These are phyloP conservation scores for Aspergillus ellipticus DNA, from an alignment of 495 filamentous ascomycete species.

Conservation along the genomic window DNA sequence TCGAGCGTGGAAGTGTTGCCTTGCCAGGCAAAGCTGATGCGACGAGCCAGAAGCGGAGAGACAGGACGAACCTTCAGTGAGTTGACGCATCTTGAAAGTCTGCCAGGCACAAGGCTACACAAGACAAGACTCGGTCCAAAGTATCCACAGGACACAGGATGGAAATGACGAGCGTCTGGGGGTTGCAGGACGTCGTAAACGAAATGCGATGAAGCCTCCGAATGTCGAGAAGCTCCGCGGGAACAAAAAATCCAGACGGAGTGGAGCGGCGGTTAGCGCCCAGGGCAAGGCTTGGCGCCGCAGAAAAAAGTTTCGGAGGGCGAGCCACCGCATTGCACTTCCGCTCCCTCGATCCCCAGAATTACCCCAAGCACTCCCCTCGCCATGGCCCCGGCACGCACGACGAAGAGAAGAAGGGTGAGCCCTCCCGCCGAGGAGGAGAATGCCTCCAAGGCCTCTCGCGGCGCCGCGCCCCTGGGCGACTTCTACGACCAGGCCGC, in stretches of 20 bases:
- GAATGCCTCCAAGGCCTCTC: conserved; percentile 30
- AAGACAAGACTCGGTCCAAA: too few species aligned
- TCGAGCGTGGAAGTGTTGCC: too few species aligned
- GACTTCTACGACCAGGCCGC: conserved; percentile 42
- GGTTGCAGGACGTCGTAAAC: neutral
- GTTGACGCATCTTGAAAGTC: conserved; percentile 58
- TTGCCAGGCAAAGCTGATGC: too few species aligned
- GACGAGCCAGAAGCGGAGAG: neutral
- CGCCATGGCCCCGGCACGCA: conserved; percentile 47
- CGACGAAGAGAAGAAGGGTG: conserved; percentile 51
- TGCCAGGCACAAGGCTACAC: too few species aligned
- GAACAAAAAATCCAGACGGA: conserved; percentile 16
- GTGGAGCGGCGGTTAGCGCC: conserved; percentile 14
- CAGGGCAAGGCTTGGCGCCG: conserved; percentile 23
- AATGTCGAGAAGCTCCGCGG: conserved; percentile 18
- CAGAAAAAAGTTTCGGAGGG: conserved; percentile 24
- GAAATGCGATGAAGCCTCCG: too few species aligned
- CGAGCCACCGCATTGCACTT: too few species aligned
- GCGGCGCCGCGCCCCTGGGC: conserved; percentile 20
- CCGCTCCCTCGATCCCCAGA: conserved; percentile 25
- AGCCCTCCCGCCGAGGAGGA: conserved; percentile 47
- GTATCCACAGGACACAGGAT: too few species aligned
- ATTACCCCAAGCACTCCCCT: conserved; percentile 5
- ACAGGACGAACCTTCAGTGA: conserved; percentile 51
- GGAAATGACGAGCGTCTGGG: neutral